Base-by-base conservation (phyloP, 352 stramenopile genomes). In the Globisporangium solare region DNA sequence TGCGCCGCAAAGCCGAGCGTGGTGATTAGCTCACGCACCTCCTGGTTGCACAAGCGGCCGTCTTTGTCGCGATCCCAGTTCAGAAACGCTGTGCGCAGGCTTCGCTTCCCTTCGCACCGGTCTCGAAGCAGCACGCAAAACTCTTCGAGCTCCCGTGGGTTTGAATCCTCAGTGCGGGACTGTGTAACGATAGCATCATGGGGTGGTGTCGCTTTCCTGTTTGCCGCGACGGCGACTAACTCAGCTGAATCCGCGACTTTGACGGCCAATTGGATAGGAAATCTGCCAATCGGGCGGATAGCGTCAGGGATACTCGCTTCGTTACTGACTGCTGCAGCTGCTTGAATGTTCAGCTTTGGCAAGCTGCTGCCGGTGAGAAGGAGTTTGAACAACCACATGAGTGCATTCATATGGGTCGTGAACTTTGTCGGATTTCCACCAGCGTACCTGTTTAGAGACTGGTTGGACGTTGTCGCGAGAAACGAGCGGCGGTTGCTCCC, bases 31-130 rank as follows among this genome's bases (percentile, higher is more conserved):
- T 76, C 57, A 31, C 54, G 64, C 18, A 87, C 64, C 17, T 87
- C 76, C 2, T 61, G 32, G 1, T 53, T 37, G 15, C 56, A 68
- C 40, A 87, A 50, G 3, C 64, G 61, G 7, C 74, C 76, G 54
- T 87, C 74, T 65, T 78, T 85, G 56, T 85, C 62, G 13, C 61
- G 66, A 41, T 87, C 74, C 74, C 76, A 87, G 24, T 73, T 82
- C 27, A 77, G 68, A 63, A 87, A 87, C 40, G 74, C 74, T 27
- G 66, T 52, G 7, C 74, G 76, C 18, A 83, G 50, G 35, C 72
- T 83, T 4, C 76, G 72, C 40, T 83, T 87, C 24, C 77, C 76
- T 10, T 79, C 66, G 53, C 85, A 87, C 3, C 73, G 74, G n/a
- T 87, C 76, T 3, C 60, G 74, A 22, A 87, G 48, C 32, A 87